Evolutionary conservation across 257 asterid species (phyloP).

Genomic region (Linderniella brevidens): DNA sequence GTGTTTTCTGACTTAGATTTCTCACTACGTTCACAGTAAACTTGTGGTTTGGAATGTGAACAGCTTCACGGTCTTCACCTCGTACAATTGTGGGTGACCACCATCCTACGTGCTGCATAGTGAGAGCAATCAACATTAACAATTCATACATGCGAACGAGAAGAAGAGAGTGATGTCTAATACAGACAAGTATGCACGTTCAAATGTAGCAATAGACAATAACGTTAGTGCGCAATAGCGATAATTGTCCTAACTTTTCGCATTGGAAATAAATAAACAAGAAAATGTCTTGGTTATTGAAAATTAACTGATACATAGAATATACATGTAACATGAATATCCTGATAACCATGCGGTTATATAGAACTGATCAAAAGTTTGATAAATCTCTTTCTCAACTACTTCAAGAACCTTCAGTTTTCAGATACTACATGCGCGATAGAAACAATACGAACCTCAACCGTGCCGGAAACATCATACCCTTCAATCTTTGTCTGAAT

Average conservation of each 20-base stretch:
- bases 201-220: too few species aligned
- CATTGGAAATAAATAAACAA: too few species aligned
- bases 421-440: constrained; percentile 5
- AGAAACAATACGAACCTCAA: constrained; percentile 52
- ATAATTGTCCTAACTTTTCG: too few species aligned
- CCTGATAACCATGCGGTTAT: not conserved
- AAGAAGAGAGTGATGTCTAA: not conserved
- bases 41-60: constrained; percentile 94
- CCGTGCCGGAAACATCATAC: constrained; percentile 95
- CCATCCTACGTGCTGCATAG: constrained; percentile 82
- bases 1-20: constrained; percentile 77
- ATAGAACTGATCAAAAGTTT: not conserved
- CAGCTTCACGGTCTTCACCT: constrained; percentile 98
- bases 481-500: constrained; percentile 95
- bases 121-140: constrained; percentile 6
- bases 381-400: not conserved
- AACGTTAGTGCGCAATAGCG: too few species aligned
- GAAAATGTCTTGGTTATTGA: too few species aligned
- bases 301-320: too few species aligned
- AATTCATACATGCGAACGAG: constrained; percentile 1
- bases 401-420: constrained; percentile 3
- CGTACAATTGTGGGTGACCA: constrained; percentile 91
- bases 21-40: constrained; percentile 82
- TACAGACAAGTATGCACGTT: too few species aligned
- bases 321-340: not conserved